These are phyloP conservation scores for Gaeumannomyces sp. DNA, from an alignment of 2,329 filamentous ascomycete species.

Conservation along the genomic window DNA sequence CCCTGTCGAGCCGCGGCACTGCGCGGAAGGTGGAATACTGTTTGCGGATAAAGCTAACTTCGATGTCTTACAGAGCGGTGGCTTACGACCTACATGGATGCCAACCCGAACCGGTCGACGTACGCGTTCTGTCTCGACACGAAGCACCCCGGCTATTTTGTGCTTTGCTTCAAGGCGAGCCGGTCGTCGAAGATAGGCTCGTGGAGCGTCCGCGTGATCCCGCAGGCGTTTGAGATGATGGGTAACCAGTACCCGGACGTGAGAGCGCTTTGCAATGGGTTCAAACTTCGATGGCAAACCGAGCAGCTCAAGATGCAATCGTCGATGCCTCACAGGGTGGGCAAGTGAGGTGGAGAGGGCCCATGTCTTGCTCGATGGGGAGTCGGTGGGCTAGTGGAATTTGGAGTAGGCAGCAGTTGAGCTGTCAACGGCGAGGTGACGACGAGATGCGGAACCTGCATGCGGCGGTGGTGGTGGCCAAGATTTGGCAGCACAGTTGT, in stretches of 20 bases:
- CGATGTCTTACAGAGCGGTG: constrained; percentile 66
- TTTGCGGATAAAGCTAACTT: constrained; percentile 16
- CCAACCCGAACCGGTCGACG: constrained; percentile 87
- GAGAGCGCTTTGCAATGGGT: constrained; percentile 91
- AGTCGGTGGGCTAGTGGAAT: neutral
- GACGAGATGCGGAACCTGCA: neutral
- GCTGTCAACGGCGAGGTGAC: neutral
- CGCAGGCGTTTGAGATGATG: constrained; percentile 87
- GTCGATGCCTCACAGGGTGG: constrained; percentile 7
- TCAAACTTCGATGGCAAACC: constrained; percentile 73
- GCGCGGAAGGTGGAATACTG: neutral
- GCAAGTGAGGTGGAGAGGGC: neutral
- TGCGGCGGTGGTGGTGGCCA: neutral
- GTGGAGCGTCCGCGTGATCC: constrained; percentile 85
- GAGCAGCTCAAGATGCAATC: constrained; percentile 56
- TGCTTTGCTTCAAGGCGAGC: constrained; percentile 92
- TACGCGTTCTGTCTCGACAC: constrained; percentile 95
- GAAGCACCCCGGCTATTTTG: constrained; percentile 90
- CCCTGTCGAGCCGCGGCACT: neutral
- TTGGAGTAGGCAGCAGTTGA: too few relatives aligned
- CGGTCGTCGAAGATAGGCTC: constrained; percentile 64
- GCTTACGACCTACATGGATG: constrained; percentile 92
- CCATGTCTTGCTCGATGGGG: too few relatives aligned
- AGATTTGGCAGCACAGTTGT: neutral
- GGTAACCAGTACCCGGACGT: constrained; percentile 90